Conservation (phyloP, 2,329 filamentous ascomycete genomes). For the Talaromyces rugulosus region DNA sequence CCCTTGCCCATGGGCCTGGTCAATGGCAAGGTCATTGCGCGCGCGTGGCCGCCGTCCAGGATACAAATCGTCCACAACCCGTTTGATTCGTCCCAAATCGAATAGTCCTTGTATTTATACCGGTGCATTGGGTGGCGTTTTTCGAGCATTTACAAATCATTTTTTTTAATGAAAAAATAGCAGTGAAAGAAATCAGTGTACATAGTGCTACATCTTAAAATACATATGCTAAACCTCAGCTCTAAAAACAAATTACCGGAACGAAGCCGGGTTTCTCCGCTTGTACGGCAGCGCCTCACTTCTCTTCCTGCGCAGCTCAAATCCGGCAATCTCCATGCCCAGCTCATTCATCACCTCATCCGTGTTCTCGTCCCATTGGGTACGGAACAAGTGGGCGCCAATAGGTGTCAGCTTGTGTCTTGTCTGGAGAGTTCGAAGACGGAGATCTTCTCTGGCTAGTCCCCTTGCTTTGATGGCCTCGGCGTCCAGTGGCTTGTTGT, state of each 20-base stretch:
- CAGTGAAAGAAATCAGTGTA: conserved; percentile 22
- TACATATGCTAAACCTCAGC: conserved; percentile 22
- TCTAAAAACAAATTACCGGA: conserved; percentile 31
- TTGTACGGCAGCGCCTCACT: conserved; percentile 65
- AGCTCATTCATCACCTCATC: conserved; percentile 80
- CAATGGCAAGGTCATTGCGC: conserved; percentile 71
- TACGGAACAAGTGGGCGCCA: conserved; percentile 83
- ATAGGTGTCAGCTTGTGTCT: conserved; percentile 67
- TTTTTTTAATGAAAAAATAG: background rate
- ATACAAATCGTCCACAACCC: conserved; percentile 36
- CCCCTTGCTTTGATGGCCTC: conserved; percentile 51
- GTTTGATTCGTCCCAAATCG: conserved; percentile 23
- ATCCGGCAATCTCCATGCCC: conserved; percentile 67
- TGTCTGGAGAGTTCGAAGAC: conserved; percentile 68
- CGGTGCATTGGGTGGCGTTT: background rate
- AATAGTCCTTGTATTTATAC: conserved; percentile 18
- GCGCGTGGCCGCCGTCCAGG: conserved; percentile 32
- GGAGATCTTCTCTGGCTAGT: conserved; percentile 63
- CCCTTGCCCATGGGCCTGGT: conserved; percentile 82
- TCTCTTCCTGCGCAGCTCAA: conserved; percentile 80
- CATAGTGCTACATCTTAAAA: conserved; percentile 39
- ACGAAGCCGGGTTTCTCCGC: conserved; percentile 50
- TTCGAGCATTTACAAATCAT: background rate
- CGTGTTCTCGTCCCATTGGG: conserved; percentile 83
- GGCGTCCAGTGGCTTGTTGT: conserved; percentile 57